phyloP scores from a whole-genome alignment of 2,329 filamentous ascomycete genomes.

The Fusarium sarcochroum region DNA sequence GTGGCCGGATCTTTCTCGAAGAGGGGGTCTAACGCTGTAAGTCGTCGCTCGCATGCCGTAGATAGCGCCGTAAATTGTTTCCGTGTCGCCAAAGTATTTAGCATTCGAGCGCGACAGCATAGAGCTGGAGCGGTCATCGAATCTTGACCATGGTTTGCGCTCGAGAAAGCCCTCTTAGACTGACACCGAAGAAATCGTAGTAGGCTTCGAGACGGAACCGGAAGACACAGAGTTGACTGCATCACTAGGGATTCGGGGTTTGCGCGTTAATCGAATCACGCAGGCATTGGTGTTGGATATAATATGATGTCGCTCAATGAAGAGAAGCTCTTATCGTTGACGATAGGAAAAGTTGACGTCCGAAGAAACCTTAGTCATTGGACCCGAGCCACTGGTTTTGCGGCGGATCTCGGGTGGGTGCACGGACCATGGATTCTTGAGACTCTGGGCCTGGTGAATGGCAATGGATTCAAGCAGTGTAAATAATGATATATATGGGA shows the following conservation, averaged over 20 bases:
- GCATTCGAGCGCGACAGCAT: constrained; percentile 41
- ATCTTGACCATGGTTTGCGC: constrained; percentile 56
- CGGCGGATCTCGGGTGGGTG: constrained; percentile 12
- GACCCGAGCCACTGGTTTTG: constrained; percentile 28
- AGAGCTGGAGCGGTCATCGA: constrained; percentile 26
- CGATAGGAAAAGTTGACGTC: constrained; percentile 40
- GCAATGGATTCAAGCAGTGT: too few relatives aligned
- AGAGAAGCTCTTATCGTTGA: constrained; percentile 33
- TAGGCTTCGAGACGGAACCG: constrained; percentile 69
- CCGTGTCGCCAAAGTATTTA: constrained; percentile 13
- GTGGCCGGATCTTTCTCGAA: constrained; percentile 45
- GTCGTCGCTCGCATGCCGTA: constrained; percentile 30
- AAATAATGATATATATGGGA: too few relatives aligned
- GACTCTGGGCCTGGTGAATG: neutral
- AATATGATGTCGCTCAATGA: constrained; percentile 11
- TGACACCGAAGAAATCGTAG: constrained; percentile 82
- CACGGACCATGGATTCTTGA: constrained; percentile 12
- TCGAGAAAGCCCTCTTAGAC: constrained; percentile 71
- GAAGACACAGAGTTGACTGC: constrained; percentile 59
- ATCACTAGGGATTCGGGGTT: constrained; percentile 53
- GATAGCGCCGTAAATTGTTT: constrained; percentile 29
- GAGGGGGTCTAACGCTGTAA: constrained; percentile 49
- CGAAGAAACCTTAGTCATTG: constrained; percentile 37
- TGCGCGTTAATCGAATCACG: constrained; percentile 24
- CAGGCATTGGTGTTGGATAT: constrained; percentile 35